Evolutionary conservation across 805 yeast genomes (phyloP), one percentile per base, ranked within the genome.

Genomic region (Starmera dryadoides): DNA sequence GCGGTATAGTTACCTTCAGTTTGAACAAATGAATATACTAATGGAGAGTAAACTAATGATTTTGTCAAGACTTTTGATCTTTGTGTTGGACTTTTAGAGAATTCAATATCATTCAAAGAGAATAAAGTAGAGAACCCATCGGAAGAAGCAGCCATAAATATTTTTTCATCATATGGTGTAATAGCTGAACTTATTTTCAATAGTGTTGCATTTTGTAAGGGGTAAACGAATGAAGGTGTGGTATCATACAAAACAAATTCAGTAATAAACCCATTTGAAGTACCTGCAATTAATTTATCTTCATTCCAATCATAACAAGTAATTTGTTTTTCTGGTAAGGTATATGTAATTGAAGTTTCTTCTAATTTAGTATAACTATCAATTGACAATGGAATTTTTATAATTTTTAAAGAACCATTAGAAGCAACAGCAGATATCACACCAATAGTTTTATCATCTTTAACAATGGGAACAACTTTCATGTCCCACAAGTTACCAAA

Each of bases 201-300:
- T 6, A 73, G 58, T 38, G 61, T 60, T 0, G 68, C 60, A 4
- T 60, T 56, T 38, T 66, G 71, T 4, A 69, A 40, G 18, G 66
- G 69, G 21, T 53, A 49, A 20, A 64, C 53, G 41, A 44, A 67
- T 1, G 69, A 60, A 1, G 77, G 77, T 1, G 39, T 17, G 2
- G 34, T 25, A 1, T 47, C 42, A 3, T 47, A 30, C 1, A 77
- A 47, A 10, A 67, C 61, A 42, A 69, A 79, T 49, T 81, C 87
- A 0, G 77, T 79, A 9, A 83, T 58, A 23, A 62, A 62, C 0
- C 93, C 93, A 38, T 74, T 71, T 3, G 65, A 55, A 5, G 75
- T 69, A 0, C 89, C 91, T 23, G 77, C 74, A 2, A 80, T 53
- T 2, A 83, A 53, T 11, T 52, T 61, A 3, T 63, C 59, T 5